Percentiles rank a stretch among this genome's conserved stretches.
These are phyloP conservation scores for Nakaseomyces delphensis DNA, from an alignment of 1,139 yeast genomes.

Conservation along the genomic window DNA sequence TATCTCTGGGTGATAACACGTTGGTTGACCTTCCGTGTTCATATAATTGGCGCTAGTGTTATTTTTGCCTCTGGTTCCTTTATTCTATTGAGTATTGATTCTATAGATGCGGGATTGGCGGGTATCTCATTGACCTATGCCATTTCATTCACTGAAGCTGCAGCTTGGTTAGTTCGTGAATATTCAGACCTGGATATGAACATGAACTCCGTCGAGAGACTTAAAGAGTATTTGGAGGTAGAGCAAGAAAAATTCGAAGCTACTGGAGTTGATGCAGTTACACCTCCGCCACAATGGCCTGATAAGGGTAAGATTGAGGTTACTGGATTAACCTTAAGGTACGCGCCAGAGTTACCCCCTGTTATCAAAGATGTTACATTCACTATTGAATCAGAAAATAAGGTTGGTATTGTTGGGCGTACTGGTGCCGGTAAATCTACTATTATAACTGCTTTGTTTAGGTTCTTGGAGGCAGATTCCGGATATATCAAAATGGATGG, in stretches of 20 bases:
- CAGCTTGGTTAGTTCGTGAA: constrained; percentile 40
- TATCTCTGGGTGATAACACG: constrained; percentile 59
- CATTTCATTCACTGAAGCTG: constrained; percentile 41
- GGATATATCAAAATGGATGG: constrained; percentile 76
- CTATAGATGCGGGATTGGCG: constrained; percentile 53
- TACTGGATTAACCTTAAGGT: constrained; percentile 47
- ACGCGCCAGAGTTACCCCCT: constrained; percentile 58
- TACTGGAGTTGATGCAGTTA: constrained; percentile 42
- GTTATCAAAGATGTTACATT: constrained; percentile 45
- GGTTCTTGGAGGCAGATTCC: constrained; percentile 63
- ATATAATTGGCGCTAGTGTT: constrained; percentile 38
- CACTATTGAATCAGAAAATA: constrained; percentile 44
- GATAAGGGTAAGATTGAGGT: constrained; percentile 44
- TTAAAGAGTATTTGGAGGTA: constrained; percentile 57
- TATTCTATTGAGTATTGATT: constrained; percentile 51
- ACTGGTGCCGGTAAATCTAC: constrained; percentile 77
- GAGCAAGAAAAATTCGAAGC: constrained; percentile 45
- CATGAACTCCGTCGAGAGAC: constrained; percentile 72
- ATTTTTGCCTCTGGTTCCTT: constrained; percentile 39
- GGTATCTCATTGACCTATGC: constrained; percentile 64
- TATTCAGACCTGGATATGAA: constrained; percentile 64
- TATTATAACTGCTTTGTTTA: constrained; percentile 55
- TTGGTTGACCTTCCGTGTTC: constrained; percentile 61
- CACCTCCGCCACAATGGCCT: constrained; percentile 44
- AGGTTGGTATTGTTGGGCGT: constrained; percentile 69